A percentile compares a stretch with the other conserved stretches of the same genome.
Conservation (phyloP, 2,329 filamentous ascomycete genomes). For the Monosporascus sp. region DNA sequence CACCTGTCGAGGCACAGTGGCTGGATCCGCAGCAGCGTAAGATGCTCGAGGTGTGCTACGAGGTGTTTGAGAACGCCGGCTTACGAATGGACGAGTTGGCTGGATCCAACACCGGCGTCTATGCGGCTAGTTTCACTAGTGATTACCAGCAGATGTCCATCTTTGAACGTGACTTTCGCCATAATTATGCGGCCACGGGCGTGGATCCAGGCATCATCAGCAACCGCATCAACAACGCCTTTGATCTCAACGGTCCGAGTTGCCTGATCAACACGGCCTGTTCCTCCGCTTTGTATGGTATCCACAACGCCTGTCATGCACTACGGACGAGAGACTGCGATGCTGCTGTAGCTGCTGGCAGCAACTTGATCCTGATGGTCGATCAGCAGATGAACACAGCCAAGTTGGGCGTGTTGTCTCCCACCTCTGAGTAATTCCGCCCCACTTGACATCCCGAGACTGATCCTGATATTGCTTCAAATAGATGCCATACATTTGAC, state of each 20-base stretch:
- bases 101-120: slow-evolving; percentile 24
- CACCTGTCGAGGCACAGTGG: slow-evolving; percentile 29
- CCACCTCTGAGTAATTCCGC: slow-evolving; percentile 10
- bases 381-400: slow-evolving; percentile 24
- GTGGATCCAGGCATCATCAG: slow-evolving; percentile 18
- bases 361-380: slow-evolving; percentile 29
- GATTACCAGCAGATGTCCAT: slow-evolving; percentile 23
- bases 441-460: too few relatives aligned
- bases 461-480: too few relatives aligned
- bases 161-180: slow-evolving; percentile 19
- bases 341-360: slow-evolving; percentile 29
- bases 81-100: slow-evolving; percentile 21
- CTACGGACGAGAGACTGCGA: slow-evolving; percentile 24
- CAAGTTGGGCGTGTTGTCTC: slow-evolving; percentile 29
- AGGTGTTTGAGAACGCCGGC: slow-evolving; percentile 35
- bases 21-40: slow-evolving; percentile 39
- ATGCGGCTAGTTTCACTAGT: slow-evolving; percentile 15
- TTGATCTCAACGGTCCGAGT: slow-evolving; percentile 30
- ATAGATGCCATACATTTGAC: slow-evolving; percentile 25
- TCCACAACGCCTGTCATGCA: slow-evolving; percentile 25
- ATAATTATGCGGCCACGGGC: slow-evolving; percentile 26
- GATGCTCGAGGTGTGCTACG: slow-evolving; percentile 34
- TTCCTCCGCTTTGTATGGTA: slow-evolving; percentile 29
- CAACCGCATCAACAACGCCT: slow-evolving; percentile 25
- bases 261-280: slow-evolving; percentile 31